phyloP scores from a whole-genome alignment of 1,139 yeast genomes.

The Suhomyces ambrosiae region DNA sequence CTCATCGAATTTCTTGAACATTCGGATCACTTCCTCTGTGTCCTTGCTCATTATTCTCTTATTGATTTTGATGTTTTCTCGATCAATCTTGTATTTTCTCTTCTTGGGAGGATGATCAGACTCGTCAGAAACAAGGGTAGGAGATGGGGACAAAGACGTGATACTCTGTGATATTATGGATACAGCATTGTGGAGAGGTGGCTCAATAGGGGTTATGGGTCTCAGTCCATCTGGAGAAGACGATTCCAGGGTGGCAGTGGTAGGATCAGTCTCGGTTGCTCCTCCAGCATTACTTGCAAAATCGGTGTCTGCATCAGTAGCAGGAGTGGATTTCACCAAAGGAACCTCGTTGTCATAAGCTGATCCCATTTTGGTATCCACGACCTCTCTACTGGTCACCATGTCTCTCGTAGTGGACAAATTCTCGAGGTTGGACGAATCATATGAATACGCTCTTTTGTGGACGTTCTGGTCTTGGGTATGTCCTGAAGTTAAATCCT shows the following conservation, averaged over 20 bases:
- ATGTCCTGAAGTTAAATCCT: not conserved
- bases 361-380: too few species aligned
- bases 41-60: slow-evolving; percentile 23
- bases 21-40: slow-evolving; percentile 20
- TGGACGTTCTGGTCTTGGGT: too few species aligned
- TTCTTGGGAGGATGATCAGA: slow-evolving; percentile 13
- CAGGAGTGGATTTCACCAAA: slow-evolving; percentile 4
- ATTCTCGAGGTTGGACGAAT: too few species aligned
- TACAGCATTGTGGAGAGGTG: slow-evolving; percentile 3
- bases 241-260: slow-evolving; percentile 6
- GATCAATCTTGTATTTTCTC: slow-evolving; percentile 17
- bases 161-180: slow-evolving; percentile 17
- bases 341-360: not conserved
- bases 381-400: not conserved
- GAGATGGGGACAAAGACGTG: slow-evolving; percentile 11
- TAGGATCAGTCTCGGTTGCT: slow-evolving; percentile 10
- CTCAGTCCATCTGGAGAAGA: slow-evolving; percentile 4
- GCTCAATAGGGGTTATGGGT: slow-evolving; percentile 5
- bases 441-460: not conserved
- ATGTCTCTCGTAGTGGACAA: too few species aligned
- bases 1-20: slow-evolving; percentile 23
- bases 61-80: slow-evolving; percentile 21
- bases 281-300: slow-evolving; percentile 1
- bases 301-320: slow-evolving; percentile 6
- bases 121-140: slow-evolving; percentile 9